These are phyloP conservation scores for Phytophthora sansomeana DNA, from an alignment of 352 stramenopile genomes.

Conservation along the genomic window DNA sequence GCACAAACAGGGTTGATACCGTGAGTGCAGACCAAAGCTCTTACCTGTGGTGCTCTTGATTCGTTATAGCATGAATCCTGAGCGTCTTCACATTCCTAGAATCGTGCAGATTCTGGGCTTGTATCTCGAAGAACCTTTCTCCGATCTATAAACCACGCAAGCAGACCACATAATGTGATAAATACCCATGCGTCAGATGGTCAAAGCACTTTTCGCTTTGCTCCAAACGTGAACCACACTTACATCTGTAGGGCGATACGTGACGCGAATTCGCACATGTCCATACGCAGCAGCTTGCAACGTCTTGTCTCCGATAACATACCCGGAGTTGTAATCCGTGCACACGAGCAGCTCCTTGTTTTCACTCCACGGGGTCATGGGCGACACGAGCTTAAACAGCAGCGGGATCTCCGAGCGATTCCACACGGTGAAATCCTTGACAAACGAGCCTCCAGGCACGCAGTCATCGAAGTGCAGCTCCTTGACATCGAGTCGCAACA, in stretches of 20 bases:
- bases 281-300: slow-evolving; percentile 85
- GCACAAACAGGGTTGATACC: background rate
- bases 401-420: slow-evolving; percentile 91
- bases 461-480: slow-evolving; percentile 92
- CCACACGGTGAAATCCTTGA: slow-evolving; percentile 92
- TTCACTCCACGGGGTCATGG: slow-evolving; percentile 68
- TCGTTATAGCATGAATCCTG: slow-evolving; percentile 86
- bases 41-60: slow-evolving; percentile 90
- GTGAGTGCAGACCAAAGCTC: background rate
- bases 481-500: slow-evolving; percentile 87
- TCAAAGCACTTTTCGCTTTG: background rate
- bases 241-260: slow-evolving; percentile 85
- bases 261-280: slow-evolving; percentile 88
- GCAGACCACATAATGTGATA: slow-evolving; percentile 14
- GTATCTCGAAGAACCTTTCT: slow-evolving; percentile 88
- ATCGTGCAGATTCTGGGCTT: slow-evolving; percentile 88
- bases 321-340: slow-evolving; percentile 89
- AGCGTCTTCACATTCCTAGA: slow-evolving; percentile 88
- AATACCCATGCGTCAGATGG: slow-evolving; percentile 15
- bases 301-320: slow-evolving; percentile 82
- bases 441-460: slow-evolving; percentile 85
- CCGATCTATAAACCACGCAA: slow-evolving; percentile 58
- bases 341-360: slow-evolving; percentile 80
- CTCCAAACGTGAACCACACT: slow-evolving; percentile 7
- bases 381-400: slow-evolving; percentile 86